Base-by-base conservation (phyloP, 2,329 filamentous ascomycete species). In the Coniochaeta hoffmannii region DNA sequence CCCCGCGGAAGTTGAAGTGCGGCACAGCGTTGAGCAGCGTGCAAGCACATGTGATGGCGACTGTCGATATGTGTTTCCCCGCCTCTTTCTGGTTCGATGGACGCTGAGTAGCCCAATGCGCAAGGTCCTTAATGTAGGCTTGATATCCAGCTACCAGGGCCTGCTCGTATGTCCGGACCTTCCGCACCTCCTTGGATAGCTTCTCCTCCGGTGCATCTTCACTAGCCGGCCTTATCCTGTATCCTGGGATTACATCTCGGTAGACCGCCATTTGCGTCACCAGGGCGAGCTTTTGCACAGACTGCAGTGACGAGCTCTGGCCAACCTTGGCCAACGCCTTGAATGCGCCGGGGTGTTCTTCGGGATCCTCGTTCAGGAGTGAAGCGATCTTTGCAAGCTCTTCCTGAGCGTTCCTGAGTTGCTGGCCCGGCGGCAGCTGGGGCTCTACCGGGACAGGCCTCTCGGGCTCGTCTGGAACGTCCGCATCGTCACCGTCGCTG, bases 211-310 rank as follows among this genome's bases (percentile, higher is more conserved):
- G 79, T 46, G 87, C 84, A 31, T 90, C 87, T 58, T 95, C 90
- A 1, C 81, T 77, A 4, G 90, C 75, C 1, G 90, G 88, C 17
- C 94, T 86, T 75, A 99, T 97, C 58, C 94, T 82, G 69, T 99
- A 99, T 22, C 94, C 94, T 0, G 94, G 94, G 57, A 99, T 97
- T 50, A 97, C 82, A 71, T 97, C 94, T 69, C 93, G 96, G 77
- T 93, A 99, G 12, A 97, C 85, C 0, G 92, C 83, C 68, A 94
- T 80, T 71, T 97, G 92, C 22, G 94, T 90, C 50, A 87, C 89
- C 60, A 99, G 75, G 7, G 89, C 86, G 58, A 99, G 79, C 71
- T 96, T 96, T 73, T 89, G 87, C 53, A 99, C 86, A 1, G 87
- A 85, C 14, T 81, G 70, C 59, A 92, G 85, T 14, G 78, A 77